These are phyloP conservation scores for Dactylis glomerata DNA, from an alignment of 176 grass and related monocot genomes.

Conservation along the genomic window DNA sequence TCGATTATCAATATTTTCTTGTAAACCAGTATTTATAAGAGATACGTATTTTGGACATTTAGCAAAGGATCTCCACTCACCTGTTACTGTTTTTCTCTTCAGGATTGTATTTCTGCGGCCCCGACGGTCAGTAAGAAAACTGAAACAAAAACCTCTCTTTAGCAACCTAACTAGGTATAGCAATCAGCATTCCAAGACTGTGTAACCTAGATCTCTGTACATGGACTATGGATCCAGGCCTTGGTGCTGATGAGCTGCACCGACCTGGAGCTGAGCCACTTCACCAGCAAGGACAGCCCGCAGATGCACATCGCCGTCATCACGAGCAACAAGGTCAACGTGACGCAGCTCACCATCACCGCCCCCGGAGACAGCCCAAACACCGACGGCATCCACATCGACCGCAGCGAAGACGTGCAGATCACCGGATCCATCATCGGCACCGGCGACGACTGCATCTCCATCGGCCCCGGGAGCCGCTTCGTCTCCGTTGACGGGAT, in stretches of 20 bases:
- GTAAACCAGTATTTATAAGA: background rate
- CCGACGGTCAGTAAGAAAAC: conserved; percentile 43
- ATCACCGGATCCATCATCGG: conserved; percentile 8
- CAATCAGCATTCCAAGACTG: background rate
- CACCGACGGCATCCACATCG: conserved; percentile 65
- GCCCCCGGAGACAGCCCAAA: conserved; percentile 51
- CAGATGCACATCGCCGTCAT: conserved; percentile 43
- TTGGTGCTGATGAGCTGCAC: conserved; percentile 14
- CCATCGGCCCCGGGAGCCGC: conserved; percentile 33
- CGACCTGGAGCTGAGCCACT: conserved; percentile 13
- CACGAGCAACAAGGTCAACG: background rate
- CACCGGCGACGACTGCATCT: conserved; percentile 66
- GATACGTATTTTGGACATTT: background rate
- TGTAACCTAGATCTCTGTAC: background rate
- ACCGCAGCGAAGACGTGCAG: conserved; percentile 15
- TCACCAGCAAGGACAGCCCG: conserved; percentile 40
- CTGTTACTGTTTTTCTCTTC: background rate
- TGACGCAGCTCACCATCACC: conserved; percentile 22
- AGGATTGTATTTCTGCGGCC: background rate
- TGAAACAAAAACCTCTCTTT: no score
- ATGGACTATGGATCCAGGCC: background rate
- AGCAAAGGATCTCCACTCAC: background rate
- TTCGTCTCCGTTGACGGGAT: conserved; percentile 39
- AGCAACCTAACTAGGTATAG: background rate
- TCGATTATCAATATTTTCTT: no score